phyloP scores from a whole-genome alignment of 495 filamentous ascomycete species.

The Xanthoparmelia taractica region DNA sequence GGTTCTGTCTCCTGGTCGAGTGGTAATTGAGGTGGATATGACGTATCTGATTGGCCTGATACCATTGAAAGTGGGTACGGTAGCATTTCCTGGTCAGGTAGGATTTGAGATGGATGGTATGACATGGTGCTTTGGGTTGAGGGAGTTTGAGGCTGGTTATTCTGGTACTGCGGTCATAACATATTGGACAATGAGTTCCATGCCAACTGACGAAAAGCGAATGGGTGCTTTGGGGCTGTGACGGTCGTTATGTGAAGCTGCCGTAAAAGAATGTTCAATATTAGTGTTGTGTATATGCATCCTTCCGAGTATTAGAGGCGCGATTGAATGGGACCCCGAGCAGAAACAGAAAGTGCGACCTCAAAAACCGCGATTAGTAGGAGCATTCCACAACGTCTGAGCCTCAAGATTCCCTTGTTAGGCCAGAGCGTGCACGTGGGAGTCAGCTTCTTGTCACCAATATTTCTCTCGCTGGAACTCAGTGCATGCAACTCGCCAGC shows the following conservation, averaged over 20 bases:
- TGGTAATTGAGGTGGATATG: not conserved
- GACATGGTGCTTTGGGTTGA: not conserved
- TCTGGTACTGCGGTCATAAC: not conserved
- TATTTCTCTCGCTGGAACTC: not conserved
- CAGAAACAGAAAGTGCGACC: not conserved
- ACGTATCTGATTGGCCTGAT: not conserved
- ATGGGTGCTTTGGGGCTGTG: not conserved
- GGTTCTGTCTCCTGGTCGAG: no score
- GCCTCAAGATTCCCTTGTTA: not conserved
- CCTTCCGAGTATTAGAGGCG: not conserved
- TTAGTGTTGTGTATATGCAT: not conserved
- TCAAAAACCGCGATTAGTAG: not conserved
- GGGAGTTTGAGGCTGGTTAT: not conserved
- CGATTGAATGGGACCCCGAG: no score
- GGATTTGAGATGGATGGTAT: not conserved
- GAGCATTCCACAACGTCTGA: not conserved
- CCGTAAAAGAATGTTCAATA: not conserved
- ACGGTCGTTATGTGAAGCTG: not conserved
- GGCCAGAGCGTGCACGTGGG: not conserved
- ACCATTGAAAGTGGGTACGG: not conserved
- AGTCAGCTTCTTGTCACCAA: not conserved
- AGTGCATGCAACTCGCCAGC: not conserved
- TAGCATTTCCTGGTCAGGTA: not conserved
- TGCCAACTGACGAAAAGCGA: not conserved
- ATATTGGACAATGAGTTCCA: not conserved